These are phyloP conservation scores for Aspergillus nomiae DNA, from an alignment of 2,329 filamentous ascomycete genomes.

Conservation along the genomic window DNA sequence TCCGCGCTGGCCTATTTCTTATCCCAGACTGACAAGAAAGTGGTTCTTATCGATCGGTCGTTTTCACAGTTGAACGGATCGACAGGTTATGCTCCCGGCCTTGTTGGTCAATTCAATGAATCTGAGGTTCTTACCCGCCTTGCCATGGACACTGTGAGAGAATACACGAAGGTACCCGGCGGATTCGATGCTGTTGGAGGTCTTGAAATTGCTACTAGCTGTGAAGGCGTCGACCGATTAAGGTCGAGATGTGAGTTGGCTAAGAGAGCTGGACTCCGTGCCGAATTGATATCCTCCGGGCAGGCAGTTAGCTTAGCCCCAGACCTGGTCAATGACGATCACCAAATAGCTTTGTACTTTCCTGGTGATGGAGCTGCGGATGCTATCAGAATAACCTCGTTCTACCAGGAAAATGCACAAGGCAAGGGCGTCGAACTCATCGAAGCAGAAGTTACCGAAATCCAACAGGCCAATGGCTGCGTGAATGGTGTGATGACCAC, in stretches of 20 bases:
- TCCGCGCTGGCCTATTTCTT: conserved; percentile 36
- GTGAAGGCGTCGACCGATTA: conserved; percentile 21
- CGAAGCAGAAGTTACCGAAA: conserved; percentile 21
- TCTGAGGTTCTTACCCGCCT: conserved; percentile 32
- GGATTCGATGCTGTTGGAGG: conserved; percentile 32
- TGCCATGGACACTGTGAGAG: conserved; percentile 32
- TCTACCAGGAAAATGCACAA: conserved; percentile 26
- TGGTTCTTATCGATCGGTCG: conserved; percentile 31
- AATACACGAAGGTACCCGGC: conserved; percentile 30
- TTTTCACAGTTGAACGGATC: conserved; percentile 30
- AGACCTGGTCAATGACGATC: conserved; percentile 29
- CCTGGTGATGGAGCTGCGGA: conserved; percentile 32
- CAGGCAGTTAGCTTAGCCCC: conserved; percentile 28
- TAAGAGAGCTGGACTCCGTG: conserved; percentile 24
- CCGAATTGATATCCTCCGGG: conserved; percentile 26
- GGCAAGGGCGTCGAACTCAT: conserved; percentile 24
- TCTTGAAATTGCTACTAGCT: conserved; percentile 27
- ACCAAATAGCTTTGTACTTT: conserved; percentile 26
- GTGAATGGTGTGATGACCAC: conserved; percentile 22
- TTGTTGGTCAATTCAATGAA: conserved; percentile 40
- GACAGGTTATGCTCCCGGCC: conserved; percentile 37
- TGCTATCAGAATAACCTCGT: conserved; percentile 24
- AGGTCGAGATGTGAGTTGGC: conserved; percentile 22
- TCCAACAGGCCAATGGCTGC: conserved; percentile 19
- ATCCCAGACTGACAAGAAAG: conserved; percentile 20